Evolutionary conservation across 1,284 basidiomycete genomes (phyloP).

Genomic region (Moniliophthora roreri): DNA sequence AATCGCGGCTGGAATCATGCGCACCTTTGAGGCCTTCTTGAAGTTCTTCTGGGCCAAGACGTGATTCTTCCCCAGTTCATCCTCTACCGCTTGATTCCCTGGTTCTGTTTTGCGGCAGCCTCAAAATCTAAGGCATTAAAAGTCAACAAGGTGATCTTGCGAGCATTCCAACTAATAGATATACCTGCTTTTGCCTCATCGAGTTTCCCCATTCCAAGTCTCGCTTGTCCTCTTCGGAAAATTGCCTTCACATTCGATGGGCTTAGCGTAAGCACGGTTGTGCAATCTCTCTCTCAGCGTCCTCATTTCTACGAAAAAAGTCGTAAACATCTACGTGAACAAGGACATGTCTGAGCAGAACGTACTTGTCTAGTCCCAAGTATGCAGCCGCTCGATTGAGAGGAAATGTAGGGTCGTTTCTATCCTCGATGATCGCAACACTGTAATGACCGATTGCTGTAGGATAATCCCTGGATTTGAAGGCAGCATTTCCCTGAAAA

Average conservation of each 20-base stretch:
- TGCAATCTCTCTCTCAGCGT: conserved; percentile 77
- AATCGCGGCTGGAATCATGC: not conserved
- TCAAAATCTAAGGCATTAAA: conserved; percentile 48
- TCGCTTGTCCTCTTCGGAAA: conserved; percentile 72
- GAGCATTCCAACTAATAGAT: no score
- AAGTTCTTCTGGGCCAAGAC: conserved; percentile 35
- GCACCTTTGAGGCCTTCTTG: conserved; percentile 30
- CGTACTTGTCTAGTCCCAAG: conserved; percentile 84
- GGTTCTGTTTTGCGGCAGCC: conserved; percentile 59
- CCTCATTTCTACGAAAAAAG: conserved; percentile 55
- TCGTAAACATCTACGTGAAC: conserved; percentile 9
- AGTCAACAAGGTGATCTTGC: conserved; percentile 3
- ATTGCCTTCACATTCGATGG: conserved; percentile 68
- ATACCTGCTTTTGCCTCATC: conserved; percentile 59
- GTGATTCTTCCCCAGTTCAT: conserved; percentile 52
- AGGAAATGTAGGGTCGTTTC: conserved; percentile 62
- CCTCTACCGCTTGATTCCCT: conserved; percentile 52
- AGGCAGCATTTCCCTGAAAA: conserved; percentile 43
- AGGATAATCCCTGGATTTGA: conserved; percentile 44
- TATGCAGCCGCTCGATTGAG: conserved; percentile 83
- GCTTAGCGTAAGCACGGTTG: conserved; percentile 50
- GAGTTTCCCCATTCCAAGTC: conserved; percentile 48
- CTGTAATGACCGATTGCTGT: conserved; percentile 66
- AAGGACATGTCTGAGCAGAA: conserved; percentile 19
- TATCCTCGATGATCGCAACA: conserved; percentile 66